Percentiles rank a stretch among this genome's conserved stretches.
phyloP scores from a whole-genome alignment of 495 filamentous ascomycete species.

The Aspergillus asperescens region DNA sequence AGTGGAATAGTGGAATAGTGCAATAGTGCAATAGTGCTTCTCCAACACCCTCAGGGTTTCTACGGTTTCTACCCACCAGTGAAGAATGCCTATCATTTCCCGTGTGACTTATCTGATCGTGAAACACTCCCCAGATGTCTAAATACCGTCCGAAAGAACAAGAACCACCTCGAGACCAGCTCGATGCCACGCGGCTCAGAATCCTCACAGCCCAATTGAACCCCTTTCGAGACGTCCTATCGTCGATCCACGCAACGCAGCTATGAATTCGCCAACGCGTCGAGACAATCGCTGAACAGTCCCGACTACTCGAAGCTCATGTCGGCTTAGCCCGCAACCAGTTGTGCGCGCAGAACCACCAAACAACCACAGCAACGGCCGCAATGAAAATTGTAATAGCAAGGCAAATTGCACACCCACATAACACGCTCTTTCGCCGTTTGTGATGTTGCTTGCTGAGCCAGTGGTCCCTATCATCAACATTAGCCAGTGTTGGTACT shows the following conservation, averaged over 20 bases:
- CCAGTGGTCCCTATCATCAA: constrained; percentile 25
- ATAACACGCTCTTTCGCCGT: constrained; percentile 28
- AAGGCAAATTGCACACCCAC: constrained; percentile 33
- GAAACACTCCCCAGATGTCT: not conserved
- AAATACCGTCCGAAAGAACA: not conserved
- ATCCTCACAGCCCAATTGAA: no score
- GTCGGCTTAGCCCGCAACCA: constrained; percentile 25
- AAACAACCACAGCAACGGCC: constrained; percentile 28
- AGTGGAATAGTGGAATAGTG: no score
- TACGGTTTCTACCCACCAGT: no score
- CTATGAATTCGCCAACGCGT: no score
- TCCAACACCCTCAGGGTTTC: not conserved
- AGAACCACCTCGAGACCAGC: not conserved
- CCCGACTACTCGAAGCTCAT: no score
- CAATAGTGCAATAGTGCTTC: no score
- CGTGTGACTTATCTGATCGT: not conserved
- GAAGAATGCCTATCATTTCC: no score
- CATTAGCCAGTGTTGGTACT: constrained; percentile 1
- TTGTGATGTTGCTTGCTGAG: constrained; percentile 32
- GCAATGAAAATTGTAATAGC: constrained; percentile 23
- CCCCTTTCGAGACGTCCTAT: no score
- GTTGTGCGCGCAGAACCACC: constrained; percentile 38
- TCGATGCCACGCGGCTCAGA: not conserved
- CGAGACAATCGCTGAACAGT: no score
- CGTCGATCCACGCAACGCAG: no score